Evolutionary conservation across 495 filamentous ascomycete genomes (phyloP).

Genomic region (Annulohypoxylon nitens): DNA sequence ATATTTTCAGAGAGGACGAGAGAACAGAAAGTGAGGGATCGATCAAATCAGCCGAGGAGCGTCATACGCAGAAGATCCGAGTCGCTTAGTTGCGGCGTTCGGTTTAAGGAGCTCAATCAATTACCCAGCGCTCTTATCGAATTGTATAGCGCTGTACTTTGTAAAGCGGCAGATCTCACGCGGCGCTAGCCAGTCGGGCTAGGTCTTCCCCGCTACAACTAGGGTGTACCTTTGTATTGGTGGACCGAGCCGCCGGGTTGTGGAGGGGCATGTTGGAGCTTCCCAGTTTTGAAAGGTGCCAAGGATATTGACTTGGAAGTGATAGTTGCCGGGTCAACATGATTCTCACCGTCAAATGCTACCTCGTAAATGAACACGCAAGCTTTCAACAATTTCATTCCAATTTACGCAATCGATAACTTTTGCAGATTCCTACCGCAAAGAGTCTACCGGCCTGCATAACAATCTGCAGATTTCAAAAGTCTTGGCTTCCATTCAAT

Average conservation of each 20-base stretch:
- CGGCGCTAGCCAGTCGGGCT: slow-evolving; percentile 12
- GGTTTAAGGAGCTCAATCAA: slow-evolving; percentile 5
- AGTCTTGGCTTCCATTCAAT: background rate
- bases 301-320: slow-evolving; percentile 34
- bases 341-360: slow-evolving; percentile 41
- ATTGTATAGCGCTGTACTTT: slow-evolving; percentile 3
- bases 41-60: slow-evolving; percentile 32
- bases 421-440: slow-evolving; percentile 43
- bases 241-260: slow-evolving; percentile 21
- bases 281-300: slow-evolving; percentile 6
- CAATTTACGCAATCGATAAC: slow-evolving; percentile 38
- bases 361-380: slow-evolving; percentile 21
- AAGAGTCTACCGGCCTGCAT: slow-evolving; percentile 32
- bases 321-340: slow-evolving; percentile 60
- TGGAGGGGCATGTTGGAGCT: background rate
- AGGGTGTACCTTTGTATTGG: slow-evolving; percentile 15
- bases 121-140: too few species aligned
- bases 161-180: slow-evolving; percentile 8
- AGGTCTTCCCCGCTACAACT: slow-evolving; percentile 11
- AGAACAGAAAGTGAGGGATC: slow-evolving; percentile 16
- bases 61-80: slow-evolving; percentile 36
- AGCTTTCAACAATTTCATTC: slow-evolving; percentile 29
- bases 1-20: background rate
- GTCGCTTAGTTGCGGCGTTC: slow-evolving; percentile 53
- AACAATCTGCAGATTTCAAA: slow-evolving; percentile 4